phyloP scores from a whole-genome alignment of 257 asterid genomes.

The Solanum ossicruentum region DNA sequence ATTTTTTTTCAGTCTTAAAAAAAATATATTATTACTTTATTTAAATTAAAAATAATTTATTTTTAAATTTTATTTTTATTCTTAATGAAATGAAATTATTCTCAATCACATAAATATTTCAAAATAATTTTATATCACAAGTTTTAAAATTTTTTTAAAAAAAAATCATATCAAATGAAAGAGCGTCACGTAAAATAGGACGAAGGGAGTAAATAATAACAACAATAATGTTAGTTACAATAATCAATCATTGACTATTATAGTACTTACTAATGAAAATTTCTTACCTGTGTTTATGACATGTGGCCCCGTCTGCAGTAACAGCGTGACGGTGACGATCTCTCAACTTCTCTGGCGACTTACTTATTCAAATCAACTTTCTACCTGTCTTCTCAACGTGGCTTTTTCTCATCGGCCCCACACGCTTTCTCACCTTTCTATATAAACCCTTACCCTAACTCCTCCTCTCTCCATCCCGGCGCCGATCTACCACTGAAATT shows the following conservation, averaged over 20 bases:
- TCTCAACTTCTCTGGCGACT: not conserved
- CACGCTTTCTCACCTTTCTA: not conserved
- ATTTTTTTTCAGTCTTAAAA: too few species aligned
- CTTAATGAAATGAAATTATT: too few species aligned
- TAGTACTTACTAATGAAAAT: not conserved
- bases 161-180: not conserved
- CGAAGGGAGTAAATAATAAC: too few species aligned
- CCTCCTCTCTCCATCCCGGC: not conserved
- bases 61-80: too few species aligned
- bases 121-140: too few species aligned
- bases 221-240: not conserved
- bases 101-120: too few species aligned
- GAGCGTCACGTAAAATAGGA: too few species aligned
- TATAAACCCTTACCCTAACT: not conserved
- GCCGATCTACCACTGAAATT: not conserved
- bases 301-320: not conserved
- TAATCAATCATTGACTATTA: not conserved
- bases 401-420: conserved; percentile 1
- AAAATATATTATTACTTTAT: not conserved
- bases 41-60: too few species aligned
- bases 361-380: not conserved
- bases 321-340: not conserved
- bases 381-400: conserved; percentile 2
- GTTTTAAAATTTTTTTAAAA: too few species aligned
- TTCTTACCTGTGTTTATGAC: not conserved